Base-by-base conservation (phyloP, 352 stramenopile genomes). In the Hyaloperonospora brassicae region DNA sequence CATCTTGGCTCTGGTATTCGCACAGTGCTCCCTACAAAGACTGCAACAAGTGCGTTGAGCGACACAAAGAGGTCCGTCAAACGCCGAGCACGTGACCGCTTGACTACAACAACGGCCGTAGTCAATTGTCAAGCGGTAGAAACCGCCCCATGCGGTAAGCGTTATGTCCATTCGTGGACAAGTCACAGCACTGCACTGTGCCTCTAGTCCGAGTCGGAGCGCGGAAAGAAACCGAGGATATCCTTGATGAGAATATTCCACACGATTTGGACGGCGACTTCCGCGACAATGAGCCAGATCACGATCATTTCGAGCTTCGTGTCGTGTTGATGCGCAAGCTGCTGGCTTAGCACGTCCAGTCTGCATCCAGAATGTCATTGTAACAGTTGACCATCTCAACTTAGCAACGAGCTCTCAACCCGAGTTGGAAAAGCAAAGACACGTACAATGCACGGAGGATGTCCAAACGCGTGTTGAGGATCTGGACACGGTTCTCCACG, bases 291-390 rank as follows among this genome's bases (percentile, higher is more conserved):
- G 25, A 97, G 71, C 85, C 86, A 96, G 51, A 97, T 97, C 36
- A 97, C 84, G 61, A 97, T 97, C 86, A 86, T 95, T 66, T 97
- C 89, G 42, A 97, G 76, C 53, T 93, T 89, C 8, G 76, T 91
- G 52, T 86, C 78, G 66, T 97, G 89, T 52, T 89, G 73, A 42
- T 92, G 84, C 44, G 89, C 77, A n/a, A 95, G 70, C 57, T 98
- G 90, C 41, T 93, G 88, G 57, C 76, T 92, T 47, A 98, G 62
- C 43, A 98, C 86, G 44, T 97, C 86, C 14, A 98, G 68, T 30
- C 82, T 90, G 47, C n/a, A 52, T 55, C 41, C 64, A 43, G 35
- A 22, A 17, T 30, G 17, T 22, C 10, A 25, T 47, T 10, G 35
- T 38, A 22, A n/a, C n/a, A n/a, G n/a, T n/a, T n/a, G n/a, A n/a